Evolutionary conservation across 2,329 filamentous ascomycete species (phyloP), one percentile per base, ranked within the genome.

Genomic region (Dryadomyces quercus-mongolicae): DNA sequence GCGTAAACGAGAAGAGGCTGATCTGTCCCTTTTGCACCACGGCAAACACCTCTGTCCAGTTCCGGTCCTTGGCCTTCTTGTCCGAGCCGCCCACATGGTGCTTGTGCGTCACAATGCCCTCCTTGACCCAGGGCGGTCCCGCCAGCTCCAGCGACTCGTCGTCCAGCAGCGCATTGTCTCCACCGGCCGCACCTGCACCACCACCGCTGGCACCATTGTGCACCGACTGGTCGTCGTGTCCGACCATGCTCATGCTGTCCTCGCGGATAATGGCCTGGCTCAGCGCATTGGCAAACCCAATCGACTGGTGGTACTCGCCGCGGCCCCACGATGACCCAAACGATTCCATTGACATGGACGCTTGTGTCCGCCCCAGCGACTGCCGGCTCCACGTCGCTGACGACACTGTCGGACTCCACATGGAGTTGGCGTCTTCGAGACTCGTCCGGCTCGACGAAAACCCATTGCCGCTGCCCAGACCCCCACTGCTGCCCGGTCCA

Each of bases 311-410:
- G 67, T 92, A 96, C 62, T 95, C 90, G 45, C 82, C 83, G 49
- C 84, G 80, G 7, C 51, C 53, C 52, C 54, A 59, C 5, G 82
- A 83, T 1, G 88, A 90, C 20, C 84, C 85, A 61, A 97, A 84
- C 1, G 91, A 95, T 65, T 95, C 89, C 63, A 96, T 86, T 5
- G 91, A 96, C 74, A 93, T 87, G 3, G 90, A 92, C 0, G 89
- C 90, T 58, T 94, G 84, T 0, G 90, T 95, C 65, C 94, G 89
- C 36, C 91, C 89, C 57, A 95, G 77, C 0, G 92, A 97, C 64
- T 93, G 88, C 63, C 88, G 92, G 71, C 91, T 96, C 90, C 91
- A 96, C 0, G 88, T 93, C 59, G 90, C 95, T n/a, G 90, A 95
- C 20, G 88, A 89, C 43, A 75, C 70, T 1, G 81, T 74, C 12